These are phyloP conservation scores for Epichloe elymi DNA, from an alignment of 2,329 filamentous ascomycete genomes.

Conservation along the genomic window DNA sequence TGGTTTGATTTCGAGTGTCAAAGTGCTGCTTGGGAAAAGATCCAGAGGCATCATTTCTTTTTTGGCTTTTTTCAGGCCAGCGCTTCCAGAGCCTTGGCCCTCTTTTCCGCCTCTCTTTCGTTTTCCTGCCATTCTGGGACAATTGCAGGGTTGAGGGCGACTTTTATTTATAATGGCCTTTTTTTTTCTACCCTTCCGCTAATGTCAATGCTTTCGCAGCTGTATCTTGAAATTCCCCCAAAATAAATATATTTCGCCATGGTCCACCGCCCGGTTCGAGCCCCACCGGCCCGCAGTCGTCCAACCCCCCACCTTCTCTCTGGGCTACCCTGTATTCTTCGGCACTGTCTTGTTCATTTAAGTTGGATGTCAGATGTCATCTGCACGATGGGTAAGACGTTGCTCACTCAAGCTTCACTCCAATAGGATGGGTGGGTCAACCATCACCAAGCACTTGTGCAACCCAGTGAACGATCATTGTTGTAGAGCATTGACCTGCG, in stretches of 20 bases:
- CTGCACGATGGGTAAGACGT: too few relatives aligned
- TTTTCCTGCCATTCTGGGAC: constrained; percentile 19
- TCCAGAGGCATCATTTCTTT: constrained; percentile 12
- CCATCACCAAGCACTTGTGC: too few relatives aligned
- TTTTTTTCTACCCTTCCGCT: background rate
- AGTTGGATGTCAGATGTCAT: too few relatives aligned
- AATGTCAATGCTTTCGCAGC: background rate
- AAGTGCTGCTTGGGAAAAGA: constrained; percentile 12
- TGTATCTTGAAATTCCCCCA: background rate
- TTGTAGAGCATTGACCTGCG: too few relatives aligned
- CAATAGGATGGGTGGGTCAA: too few relatives aligned
- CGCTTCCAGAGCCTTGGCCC: constrained; percentile 12
- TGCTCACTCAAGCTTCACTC: too few relatives aligned
- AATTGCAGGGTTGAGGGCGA: background rate
- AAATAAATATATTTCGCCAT: constrained; percentile 3
- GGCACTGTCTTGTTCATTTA: too few relatives aligned
- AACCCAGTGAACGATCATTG: too few relatives aligned
- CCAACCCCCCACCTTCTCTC: background rate
- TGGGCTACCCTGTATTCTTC: background rate
- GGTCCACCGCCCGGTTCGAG: background rate
- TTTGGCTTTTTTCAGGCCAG: constrained; percentile 19
- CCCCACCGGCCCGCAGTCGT: background rate
- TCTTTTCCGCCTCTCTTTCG: constrained; percentile 22
- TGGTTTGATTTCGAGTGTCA: constrained; percentile 20
- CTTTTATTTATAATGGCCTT: background rate